phyloP scores from a whole-genome alignment of 2,329 filamentous ascomycete species.

The Fusarium burgessii region DNA sequence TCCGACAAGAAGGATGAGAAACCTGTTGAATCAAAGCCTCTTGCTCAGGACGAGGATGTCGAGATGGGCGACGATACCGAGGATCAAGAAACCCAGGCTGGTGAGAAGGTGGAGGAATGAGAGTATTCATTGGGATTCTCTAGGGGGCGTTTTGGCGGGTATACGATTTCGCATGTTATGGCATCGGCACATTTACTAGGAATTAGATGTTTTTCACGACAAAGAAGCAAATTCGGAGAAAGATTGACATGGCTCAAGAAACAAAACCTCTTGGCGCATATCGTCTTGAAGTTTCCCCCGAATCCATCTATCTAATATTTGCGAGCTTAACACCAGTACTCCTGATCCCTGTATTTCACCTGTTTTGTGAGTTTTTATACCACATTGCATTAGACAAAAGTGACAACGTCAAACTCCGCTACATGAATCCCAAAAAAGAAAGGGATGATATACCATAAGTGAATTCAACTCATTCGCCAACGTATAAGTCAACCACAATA shows the following conservation, averaged over 20 bases:
- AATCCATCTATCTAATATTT: constrained; percentile 45
- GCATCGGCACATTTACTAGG: constrained; percentile 27
- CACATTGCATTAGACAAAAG: constrained; percentile 22
- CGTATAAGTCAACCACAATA: constrained; percentile 94
- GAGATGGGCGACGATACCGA: constrained; percentile 63
- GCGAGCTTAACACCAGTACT: constrained; percentile 32
- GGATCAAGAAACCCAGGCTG: constrained; percentile 53
- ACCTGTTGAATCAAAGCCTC: constrained; percentile 48
- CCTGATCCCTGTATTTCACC: constrained; percentile 13
- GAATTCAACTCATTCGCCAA: constrained; percentile 47
- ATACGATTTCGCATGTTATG: constrained; percentile 31
- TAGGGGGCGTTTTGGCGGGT: constrained; percentile 45
- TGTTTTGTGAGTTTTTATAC: constrained; percentile 2
- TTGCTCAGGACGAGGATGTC: constrained; percentile 60
- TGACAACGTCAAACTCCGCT: constrained; percentile 9
- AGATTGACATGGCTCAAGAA: constrained; percentile 19
- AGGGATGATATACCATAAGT: not conserved
- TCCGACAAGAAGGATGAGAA: constrained; percentile 45
- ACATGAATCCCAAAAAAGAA: constrained; percentile 1
- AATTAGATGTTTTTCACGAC: constrained; percentile 19
- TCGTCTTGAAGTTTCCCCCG: constrained; percentile 32
- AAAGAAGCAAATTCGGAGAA: constrained; percentile 26
- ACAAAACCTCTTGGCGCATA: constrained; percentile 16
- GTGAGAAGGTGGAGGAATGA: constrained; percentile 52
- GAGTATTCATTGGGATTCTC: constrained; percentile 20